phyloP scores from a whole-genome alignment of 768 basidiomycete genomes.

The Jaapia argillacea region DNA sequence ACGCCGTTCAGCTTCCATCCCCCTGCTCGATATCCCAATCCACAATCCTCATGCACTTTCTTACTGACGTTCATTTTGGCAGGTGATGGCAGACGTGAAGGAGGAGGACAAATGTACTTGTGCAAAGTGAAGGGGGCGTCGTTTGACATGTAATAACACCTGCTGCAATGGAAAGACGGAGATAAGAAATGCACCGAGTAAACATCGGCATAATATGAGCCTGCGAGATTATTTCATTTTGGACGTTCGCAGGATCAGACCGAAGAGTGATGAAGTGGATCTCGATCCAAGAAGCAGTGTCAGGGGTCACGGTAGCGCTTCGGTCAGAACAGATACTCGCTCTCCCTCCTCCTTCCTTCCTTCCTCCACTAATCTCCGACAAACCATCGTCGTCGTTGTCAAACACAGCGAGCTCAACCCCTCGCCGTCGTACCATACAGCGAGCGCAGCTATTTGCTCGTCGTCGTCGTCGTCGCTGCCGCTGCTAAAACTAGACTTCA shows the following conservation, averaged over 20 bases:
- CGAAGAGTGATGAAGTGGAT: neutral
- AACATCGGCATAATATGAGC: neutral
- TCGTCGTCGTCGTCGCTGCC: too few relatives aligned
- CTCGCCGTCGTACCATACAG: too few relatives aligned
- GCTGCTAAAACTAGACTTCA: too few relatives aligned
- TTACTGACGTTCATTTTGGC: conserved; percentile 12
- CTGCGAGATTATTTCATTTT: neutral
- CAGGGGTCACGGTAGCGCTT: neutral
- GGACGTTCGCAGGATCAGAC: neutral
- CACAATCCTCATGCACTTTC: conserved; percentile 13
- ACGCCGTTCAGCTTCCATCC: too few relatives aligned
- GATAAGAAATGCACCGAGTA: neutral
- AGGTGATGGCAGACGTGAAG: conserved; percentile 41
- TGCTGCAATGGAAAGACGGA: conserved; percentile 1
- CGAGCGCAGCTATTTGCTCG: too few relatives aligned
- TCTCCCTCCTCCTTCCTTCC: too few relatives aligned
- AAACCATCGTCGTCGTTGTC: too few relatives aligned
- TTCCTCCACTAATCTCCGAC: too few relatives aligned
- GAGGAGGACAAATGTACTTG: conserved; percentile 41
- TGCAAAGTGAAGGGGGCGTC: conserved; percentile 15
- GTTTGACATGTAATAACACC: too few relatives aligned
- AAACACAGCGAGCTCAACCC: too few relatives aligned
- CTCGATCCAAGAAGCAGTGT: neutral
- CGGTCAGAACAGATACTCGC: too few relatives aligned
- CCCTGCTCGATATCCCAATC: too few relatives aligned